These are phyloP conservation scores for Penicillium steckii DNA, from an alignment of 495 filamentous ascomycete genomes.

Conservation along the genomic window DNA sequence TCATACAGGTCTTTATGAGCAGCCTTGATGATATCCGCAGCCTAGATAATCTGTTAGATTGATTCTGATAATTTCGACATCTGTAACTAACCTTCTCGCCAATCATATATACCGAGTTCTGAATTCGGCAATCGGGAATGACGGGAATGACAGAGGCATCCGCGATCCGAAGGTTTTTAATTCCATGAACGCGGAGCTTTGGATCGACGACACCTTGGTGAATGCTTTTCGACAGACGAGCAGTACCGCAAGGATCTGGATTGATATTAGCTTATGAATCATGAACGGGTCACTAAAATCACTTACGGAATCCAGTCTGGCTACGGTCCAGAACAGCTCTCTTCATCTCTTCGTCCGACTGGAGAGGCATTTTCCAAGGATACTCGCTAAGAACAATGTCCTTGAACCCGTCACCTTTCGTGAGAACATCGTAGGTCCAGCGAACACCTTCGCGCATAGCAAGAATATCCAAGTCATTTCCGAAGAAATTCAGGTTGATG, in stretches of 20 bases:
- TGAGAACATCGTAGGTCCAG: conserved; percentile 55
- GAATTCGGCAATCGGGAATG: conserved; percentile 41
- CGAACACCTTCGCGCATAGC: conserved; percentile 57
- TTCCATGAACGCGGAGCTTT: conserved; percentile 53
- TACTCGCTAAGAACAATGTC: conserved; percentile 54
- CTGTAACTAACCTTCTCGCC: conserved; percentile 48
- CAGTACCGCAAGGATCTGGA: conserved; percentile 52
- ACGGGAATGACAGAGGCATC: conserved; percentile 39
- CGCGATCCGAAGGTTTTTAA: conserved; percentile 50
- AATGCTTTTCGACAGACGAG: conserved; percentile 52
- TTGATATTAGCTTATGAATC: not conserved
- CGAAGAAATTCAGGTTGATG: conserved; percentile 63
- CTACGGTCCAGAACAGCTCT: conserved; percentile 52
- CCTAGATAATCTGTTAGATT: conserved; percentile 11
- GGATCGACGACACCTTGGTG: conserved; percentile 53
- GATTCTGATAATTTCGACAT: not conserved
- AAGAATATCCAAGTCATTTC: conserved; percentile 52
- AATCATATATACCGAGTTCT: conserved; percentile 56
- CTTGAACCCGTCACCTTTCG: conserved; percentile 55
- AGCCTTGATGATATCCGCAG: conserved; percentile 34
- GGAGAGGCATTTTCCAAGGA: conserved; percentile 59
- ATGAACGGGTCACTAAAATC: not conserved
- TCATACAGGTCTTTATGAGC: conserved; percentile 31
- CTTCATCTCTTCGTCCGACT: conserved; percentile 56
- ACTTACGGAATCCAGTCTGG: conserved; percentile 57